Evolutionary conservation across 1,139 yeast species (phyloP).

Genomic region (Entelexis paramagnoliae): DNA sequence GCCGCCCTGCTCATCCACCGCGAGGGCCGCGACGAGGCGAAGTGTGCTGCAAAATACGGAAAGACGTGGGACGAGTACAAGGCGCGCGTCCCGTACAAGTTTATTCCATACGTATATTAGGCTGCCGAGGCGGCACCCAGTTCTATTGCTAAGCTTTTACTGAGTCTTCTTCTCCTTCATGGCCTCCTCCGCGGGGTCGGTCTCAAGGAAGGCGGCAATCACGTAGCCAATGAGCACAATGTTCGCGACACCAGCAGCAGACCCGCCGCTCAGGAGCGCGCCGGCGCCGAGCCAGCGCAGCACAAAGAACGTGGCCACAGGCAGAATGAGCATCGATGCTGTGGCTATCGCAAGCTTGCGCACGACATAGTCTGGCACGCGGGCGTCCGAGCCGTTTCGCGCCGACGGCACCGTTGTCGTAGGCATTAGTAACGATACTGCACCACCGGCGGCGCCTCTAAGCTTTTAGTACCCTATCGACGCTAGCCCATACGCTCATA

Average conservation of each 20-base stretch:
- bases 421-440: background rate
- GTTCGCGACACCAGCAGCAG: slow-evolving; percentile 82
- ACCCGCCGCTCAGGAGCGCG: slow-evolving; percentile 74
- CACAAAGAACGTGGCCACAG: slow-evolving; percentile 61
- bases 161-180: slow-evolving; percentile 28
- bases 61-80: slow-evolving; percentile 77
- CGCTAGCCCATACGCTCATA: too few species aligned
- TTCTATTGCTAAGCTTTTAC: background rate
- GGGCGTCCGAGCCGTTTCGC: slow-evolving; percentile 11
- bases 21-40: slow-evolving; percentile 82
- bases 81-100: slow-evolving; percentile 70
- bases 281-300: slow-evolving; percentile 46
- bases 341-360: slow-evolving; percentile 72
- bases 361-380: slow-evolving; percentile 23
- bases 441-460: too few species aligned
- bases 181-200: slow-evolving; percentile 38
- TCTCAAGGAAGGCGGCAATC: slow-evolving; percentile 77
- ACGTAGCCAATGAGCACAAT: slow-evolving; percentile 78
- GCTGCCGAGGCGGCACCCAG: background rate
- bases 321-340: slow-evolving; percentile 75
- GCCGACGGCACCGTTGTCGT: slow-evolving; percentile 2
- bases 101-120: slow-evolving; percentile 76
- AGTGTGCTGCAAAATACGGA: slow-evolving; percentile 80
- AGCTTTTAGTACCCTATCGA: too few species aligned
- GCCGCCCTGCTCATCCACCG: slow-evolving; percentile 74